Conservation (phyloP, 148 eudicot species). For the Spergularia bocconei region DNA sequence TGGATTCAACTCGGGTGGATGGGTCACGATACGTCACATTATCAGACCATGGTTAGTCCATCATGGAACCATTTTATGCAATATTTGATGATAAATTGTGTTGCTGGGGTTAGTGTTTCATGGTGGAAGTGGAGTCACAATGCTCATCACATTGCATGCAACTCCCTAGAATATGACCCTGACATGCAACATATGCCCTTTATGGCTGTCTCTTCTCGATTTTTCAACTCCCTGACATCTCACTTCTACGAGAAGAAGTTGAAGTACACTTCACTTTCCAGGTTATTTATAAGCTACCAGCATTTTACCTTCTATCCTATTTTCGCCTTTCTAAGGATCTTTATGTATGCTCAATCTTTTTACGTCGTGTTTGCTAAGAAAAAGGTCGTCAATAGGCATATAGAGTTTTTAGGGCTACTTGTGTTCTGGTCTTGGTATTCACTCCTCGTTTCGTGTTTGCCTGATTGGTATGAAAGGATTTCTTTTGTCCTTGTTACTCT, state of each 20-base stretch:
- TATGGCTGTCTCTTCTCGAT: slow-evolving; percentile 39
- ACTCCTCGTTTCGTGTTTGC: slow-evolving; percentile 41
- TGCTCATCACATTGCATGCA: slow-evolving; percentile 56
- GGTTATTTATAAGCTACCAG: slow-evolving; percentile 48
- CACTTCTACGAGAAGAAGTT: slow-evolving; percentile 37
- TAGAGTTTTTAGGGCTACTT: slow-evolving; percentile 39
- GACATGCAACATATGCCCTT: slow-evolving; percentile 51
- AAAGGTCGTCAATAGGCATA: slow-evolving; percentile 30
- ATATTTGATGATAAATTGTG: slow-evolving; percentile 39
- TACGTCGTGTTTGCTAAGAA: slow-evolving; percentile 36
- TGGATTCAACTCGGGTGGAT: slow-evolving; percentile 64
- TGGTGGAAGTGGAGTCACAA: slow-evolving; percentile 66
- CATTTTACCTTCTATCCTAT: slow-evolving; percentile 53
- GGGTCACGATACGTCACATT: slow-evolving; percentile 61
- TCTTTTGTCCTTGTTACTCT: slow-evolving; percentile 37
- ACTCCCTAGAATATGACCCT: slow-evolving; percentile 50
- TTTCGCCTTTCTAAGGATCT: slow-evolving; percentile 44
- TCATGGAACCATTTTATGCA: slow-evolving; percentile 34
- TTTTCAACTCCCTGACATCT: slow-evolving; percentile 38
- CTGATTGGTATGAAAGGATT: slow-evolving; percentile 42
- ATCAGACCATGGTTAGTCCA: slow-evolving; percentile 38
- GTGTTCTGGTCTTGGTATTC: slow-evolving; percentile 59
- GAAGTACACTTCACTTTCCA: slow-evolving; percentile 34
- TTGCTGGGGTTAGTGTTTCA: slow-evolving; percentile 48
- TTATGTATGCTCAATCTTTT: slow-evolving; percentile 42